Base-by-base conservation (phyloP, 371 early-diverging fungal genomes). In the Apophysomyces trapeziformis region DNA sequence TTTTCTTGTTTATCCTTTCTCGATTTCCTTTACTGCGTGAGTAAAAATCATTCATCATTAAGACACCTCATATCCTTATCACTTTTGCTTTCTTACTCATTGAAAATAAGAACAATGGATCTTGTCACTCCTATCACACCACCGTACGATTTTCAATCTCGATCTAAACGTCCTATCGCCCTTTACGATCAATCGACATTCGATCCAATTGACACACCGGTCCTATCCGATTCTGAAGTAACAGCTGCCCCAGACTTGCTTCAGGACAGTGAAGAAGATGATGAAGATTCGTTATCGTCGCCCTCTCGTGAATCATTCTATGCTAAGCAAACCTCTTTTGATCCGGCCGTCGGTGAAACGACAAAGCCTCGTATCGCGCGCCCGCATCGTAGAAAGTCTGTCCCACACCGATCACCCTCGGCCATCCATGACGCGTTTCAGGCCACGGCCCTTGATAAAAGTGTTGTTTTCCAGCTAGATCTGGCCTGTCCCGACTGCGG, bases 381-480 rank as follows among this genome's bases (percentile, higher is more conserved):
- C 54, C 45, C 61, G n/a, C 44, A 39, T 46, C 44, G 61, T 39
- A 63, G 68, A 39, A 80, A 80, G 61, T 70, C 77, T 7, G 54
- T 68, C 21, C 80, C 80, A 35, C 70, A 77, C 59, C 66, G 65
- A 64, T 80, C 80, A 44, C 80, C 80, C 32, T 64, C 80, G 8
- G 69, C 61, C 32, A 64, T 70, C n/a, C 66, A 72, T 12, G 74
- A 75, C 65, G 68, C 72, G n/a, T 41, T 74, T 18, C 69, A 73
- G 43, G 70, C 72, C 8, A 70, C 70, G 18, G 63, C 69, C 35
- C 21, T 71, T 1, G 76, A 77, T 37, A 73, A 74, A 38, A 74
- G 77, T 57, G 68, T 80, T 8, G 74, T 80, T n/a, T 80, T 80
- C 60, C 80, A 77, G 58, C 63, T 79, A 26, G 66, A 71, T 54